Base-by-base conservation (phyloP, 257 asterid genomes). In the Cordia subcordata region DNA sequence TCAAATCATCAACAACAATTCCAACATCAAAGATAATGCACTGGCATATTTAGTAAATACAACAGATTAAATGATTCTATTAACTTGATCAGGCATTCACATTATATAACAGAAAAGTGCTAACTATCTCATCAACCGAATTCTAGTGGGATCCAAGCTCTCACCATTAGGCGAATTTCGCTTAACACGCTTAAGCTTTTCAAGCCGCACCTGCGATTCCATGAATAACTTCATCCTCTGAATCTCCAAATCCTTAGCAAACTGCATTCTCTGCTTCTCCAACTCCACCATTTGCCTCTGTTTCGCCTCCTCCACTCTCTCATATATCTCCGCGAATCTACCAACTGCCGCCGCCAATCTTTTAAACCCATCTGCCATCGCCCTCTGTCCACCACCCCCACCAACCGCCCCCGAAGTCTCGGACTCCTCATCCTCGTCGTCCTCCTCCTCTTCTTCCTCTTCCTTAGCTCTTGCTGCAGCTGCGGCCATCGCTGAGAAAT, bases 251-350 rank as follows among this genome's bases (percentile, higher is more conserved):
- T 92, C 98, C 72, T 79, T 82, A 0, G 92, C 80, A 64, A 88
- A 88, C 61, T 85, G 88, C 92, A 85, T 85, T 72, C 94, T 82
- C 56, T 91, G 90, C 68, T 85, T 88, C 89, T 91, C 98, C 72
- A 86, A 58, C 65, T 92, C 98, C 83, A 88, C 79, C 83, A 92
- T 74, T 71, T 85, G 96, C 72, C 85, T 66, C 79, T 84, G 95
- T 60, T 92, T 92, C 13, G 81, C 85, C 78, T 57, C 83, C 74
- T 88, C 98, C 37, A 92, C 96, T 63, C 79, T 88, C 82, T 79
- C 81, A 54, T 88, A 92, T 40, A 81, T 77, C 47, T 73, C 68
- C 1, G 77, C 91, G n/a, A 92, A 73, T 21, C 81, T 80, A 53
- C 76, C 71, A 22, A 92, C 81, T 6, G 95, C 92, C 60, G 81